Percentiles rank a stretch among this genome's conserved stretches.
These are phyloP conservation scores for Phaeotremella skinneri DNA, from an alignment of 768 basidiomycete species.

Conservation along the genomic window DNA sequence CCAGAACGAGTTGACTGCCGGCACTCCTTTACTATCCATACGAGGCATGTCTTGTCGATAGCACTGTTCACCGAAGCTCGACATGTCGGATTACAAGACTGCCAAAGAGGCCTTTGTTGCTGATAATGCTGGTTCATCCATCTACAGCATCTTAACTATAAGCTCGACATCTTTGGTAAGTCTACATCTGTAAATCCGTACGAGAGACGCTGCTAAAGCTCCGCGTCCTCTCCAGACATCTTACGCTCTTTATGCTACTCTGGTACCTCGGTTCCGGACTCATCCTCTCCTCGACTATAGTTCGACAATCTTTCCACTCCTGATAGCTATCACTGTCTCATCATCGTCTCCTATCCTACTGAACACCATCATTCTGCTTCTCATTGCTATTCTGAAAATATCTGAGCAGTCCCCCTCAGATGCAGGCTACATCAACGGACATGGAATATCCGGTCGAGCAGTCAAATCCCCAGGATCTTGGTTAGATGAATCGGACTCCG, in stretches of 20 bases:
- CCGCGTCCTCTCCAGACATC: constrained; percentile 49
- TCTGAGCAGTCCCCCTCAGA: neutral
- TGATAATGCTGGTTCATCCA: constrained; percentile 66
- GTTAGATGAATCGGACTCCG: constrained; percentile 47
- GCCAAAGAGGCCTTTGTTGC: constrained; percentile 82
- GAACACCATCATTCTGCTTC: constrained; percentile 49
- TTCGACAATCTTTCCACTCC: constrained; percentile 70
- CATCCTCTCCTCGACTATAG: constrained; percentile 58
- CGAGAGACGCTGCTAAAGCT: neutral
- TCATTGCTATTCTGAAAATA: constrained; percentile 9
- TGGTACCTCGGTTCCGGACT: neutral
- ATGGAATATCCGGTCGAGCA: neutral
- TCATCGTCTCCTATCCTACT: constrained; percentile 62
- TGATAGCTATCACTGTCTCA: constrained; percentile 75
- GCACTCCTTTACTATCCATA: too few species aligned
- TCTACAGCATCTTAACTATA: constrained; percentile 67
- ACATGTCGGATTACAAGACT: constrained; percentile 60
- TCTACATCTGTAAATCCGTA: constrained; percentile 17
- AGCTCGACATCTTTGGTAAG: constrained; percentile 66
- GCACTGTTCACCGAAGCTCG: neutral
- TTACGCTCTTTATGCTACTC: constrained; percentile 63
- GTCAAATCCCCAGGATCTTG: constrained; percentile 34
- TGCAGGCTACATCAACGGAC: constrained; percentile 4
- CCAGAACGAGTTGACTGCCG: too few species aligned
- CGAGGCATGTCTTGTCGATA: too few species aligned